phyloP scores from a whole-genome alignment of 2,329 filamentous ascomycete genomes.

The Dothiorella sarmentorum region DNA sequence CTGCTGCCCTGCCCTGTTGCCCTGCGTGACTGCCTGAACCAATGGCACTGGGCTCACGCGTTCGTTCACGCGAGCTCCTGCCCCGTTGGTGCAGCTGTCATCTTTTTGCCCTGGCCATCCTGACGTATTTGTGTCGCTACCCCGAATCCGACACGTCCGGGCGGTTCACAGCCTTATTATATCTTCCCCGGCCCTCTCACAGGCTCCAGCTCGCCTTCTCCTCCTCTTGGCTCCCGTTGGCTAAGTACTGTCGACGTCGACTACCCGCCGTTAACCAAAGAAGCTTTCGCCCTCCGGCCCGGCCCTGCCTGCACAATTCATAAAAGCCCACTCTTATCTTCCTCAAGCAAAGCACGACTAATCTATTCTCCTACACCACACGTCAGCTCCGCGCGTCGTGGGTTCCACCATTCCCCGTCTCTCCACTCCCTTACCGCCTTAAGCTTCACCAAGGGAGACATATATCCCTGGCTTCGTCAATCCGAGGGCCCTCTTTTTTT shows the following conservation, averaged over 20 bases:
- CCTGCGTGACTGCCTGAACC: too few species aligned
- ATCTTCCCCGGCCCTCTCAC: not conserved
- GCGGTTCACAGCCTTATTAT: not conserved
- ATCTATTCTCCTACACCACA: not conserved
- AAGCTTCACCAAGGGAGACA: not conserved
- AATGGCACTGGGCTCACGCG: not conserved
- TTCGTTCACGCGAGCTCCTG: conserved; percentile 7
- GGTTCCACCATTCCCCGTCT: not conserved
- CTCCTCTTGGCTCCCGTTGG: not conserved
- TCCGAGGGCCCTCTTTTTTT: not conserved
- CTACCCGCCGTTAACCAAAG: not conserved
- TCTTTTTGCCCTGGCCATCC: not conserved
- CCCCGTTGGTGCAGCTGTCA: not conserved
- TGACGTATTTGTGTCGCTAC: not conserved
- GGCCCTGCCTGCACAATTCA: not conserved
- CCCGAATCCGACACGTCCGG: not conserved
- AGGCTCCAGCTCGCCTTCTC: not conserved
- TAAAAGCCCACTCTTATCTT: not conserved
- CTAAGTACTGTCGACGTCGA: too few species aligned
- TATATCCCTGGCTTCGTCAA: not conserved
- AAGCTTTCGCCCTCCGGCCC: not conserved
- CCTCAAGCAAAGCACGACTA: too few species aligned
- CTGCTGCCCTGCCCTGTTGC: too few species aligned
- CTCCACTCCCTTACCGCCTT: conserved; percentile 1
- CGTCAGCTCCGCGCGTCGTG: conserved; percentile 8